phyloP scores from a whole-genome alignment of 1,284 basidiomycete species.

The Moesziomyces sp. region DNA sequence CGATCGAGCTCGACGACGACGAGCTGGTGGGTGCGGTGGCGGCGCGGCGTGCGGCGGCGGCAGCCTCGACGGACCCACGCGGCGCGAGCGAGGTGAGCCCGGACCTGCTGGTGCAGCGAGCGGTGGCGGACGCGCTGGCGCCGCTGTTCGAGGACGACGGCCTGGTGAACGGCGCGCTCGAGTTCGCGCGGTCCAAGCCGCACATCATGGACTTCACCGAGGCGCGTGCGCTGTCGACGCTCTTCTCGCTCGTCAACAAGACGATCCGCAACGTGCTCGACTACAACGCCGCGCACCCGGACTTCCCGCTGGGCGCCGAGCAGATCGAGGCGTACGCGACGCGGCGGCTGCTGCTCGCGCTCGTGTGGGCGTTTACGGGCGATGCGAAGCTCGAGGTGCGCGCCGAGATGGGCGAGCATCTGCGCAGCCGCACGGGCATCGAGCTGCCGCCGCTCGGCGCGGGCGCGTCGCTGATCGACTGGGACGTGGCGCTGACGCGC shows the following conservation, averaged over 20 bases:
- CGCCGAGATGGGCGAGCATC: conserved; percentile 87
- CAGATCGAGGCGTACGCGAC: conserved; percentile 89
- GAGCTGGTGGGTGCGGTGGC: conserved; percentile 69
- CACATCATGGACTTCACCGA: conserved; percentile 99
- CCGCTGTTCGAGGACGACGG: conserved; percentile 76
- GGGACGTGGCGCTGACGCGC: conserved; percentile 75
- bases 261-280: conserved; percentile 91
- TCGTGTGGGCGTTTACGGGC: conserved; percentile 98
- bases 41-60: conserved; percentile 74
- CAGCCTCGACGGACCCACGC: neutral
- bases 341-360: conserved; percentile 88
- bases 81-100: conserved; percentile 70
- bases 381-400: conserved; percentile 91
- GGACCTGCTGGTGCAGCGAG: conserved; percentile 78
- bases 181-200: conserved; percentile 82
- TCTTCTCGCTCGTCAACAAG: conserved; percentile 98
- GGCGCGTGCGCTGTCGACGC: conserved; percentile 89
- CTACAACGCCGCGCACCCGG: conserved; percentile 92
- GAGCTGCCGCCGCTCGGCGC: conserved; percentile 79
- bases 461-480: conserved; percentile 91
- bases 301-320: conserved; percentile 88
- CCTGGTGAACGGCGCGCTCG: conserved; percentile 81
- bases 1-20: conserved; percentile 92
- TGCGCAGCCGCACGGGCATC: conserved; percentile 85
- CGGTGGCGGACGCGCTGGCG: conserved; percentile 73